Evolutionary conservation across 768 basidiomycete species (phyloP), one percentile per base, ranked within the genome.

Genomic region (Postia placenta): DNA sequence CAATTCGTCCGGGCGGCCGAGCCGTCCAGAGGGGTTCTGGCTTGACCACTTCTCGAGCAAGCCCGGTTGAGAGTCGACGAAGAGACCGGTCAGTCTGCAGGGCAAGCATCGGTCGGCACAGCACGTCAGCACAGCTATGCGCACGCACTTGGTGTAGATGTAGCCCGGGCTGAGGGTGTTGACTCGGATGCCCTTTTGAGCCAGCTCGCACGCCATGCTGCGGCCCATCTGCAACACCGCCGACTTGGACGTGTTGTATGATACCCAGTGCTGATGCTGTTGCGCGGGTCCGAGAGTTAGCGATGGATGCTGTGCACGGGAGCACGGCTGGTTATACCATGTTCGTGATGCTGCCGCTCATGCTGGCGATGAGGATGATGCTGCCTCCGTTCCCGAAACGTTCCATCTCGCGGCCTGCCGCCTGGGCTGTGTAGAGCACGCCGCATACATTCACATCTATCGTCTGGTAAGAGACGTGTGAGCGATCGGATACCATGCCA

Each of bases 141-240:
- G 24, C 35, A 44, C 53, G 22, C 47, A 81, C 81, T 70, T 71
- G 3, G 85, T 88, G 58, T 83, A 82, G 23, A 87, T 84, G 56
- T 85, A 75, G 2, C 85, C 85, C 0, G 86, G 85, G 6, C 86
- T 88, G 45, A 89, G 70, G 5, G 80, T 71, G 62, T 89, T 89
- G 49, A 87, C 85, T 1, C 87, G 74, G 45, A 89, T 87, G 0
- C 70, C 65, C 60, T 79, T 67, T 23, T 57, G 64, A 0, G 81
- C 86, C 1, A 89, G 74, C 60, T 89, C 87, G 57, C 83, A 86
- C 2, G 86, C 87, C 83, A 89, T 82, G 61, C 81, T 85, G 35
- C 87, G 77, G 2, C 73, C 79, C 83, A 87, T 85, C 65, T 89
- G 87, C 27, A 86, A 64, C 12, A 89, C 84, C 1, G 80, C 87